Evolutionary conservation across 148 eudicot species (phyloP).

Genomic region (Camellia lanceoleosa): DNA sequence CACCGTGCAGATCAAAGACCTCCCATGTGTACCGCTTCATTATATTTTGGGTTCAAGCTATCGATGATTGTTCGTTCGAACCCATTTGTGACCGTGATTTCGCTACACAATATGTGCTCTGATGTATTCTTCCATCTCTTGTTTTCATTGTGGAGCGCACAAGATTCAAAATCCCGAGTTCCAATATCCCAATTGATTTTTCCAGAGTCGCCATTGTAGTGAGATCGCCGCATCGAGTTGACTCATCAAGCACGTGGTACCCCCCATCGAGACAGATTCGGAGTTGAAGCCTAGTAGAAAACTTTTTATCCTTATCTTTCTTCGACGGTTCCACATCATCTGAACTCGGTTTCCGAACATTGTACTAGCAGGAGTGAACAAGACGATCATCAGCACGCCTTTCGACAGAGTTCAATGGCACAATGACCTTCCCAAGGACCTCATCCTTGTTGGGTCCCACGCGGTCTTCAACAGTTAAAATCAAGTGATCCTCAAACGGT

Average conservation of each 20-base stretch:
- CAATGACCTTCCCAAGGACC: too few relatives aligned
- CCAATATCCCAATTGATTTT: constrained; percentile 68
- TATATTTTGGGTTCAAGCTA: constrained; percentile 69
- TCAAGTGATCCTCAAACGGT: too few relatives aligned
- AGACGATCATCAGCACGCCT: too few relatives aligned
- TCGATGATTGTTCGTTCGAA: constrained; percentile 80
- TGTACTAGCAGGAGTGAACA: too few relatives aligned
- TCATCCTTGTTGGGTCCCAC: too few relatives aligned
- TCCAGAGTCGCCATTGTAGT: constrained; percentile 83
- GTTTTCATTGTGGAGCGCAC: constrained; percentile 62
- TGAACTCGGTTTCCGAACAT: too few relatives aligned
- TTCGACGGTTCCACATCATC: too few relatives aligned
- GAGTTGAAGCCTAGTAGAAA: too few relatives aligned
- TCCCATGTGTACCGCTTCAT: constrained; percentile 96
- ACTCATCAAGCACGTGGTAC: constrained; percentile 85
- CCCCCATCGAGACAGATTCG: too few relatives aligned
- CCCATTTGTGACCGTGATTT: constrained; percentile 88
- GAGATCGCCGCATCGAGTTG: constrained; percentile 86
- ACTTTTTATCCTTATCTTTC: too few relatives aligned
- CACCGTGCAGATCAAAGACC: constrained; percentile 81
- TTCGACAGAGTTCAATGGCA: too few relatives aligned
- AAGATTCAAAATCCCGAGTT: constrained; percentile 67
- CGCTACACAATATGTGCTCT: constrained; percentile 86
- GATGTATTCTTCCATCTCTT: constrained; percentile 62
- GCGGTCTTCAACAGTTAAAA: too few relatives aligned